phyloP scores from a whole-genome alignment of 2,329 filamentous ascomycete genomes.

The Botrytis porri region DNA sequence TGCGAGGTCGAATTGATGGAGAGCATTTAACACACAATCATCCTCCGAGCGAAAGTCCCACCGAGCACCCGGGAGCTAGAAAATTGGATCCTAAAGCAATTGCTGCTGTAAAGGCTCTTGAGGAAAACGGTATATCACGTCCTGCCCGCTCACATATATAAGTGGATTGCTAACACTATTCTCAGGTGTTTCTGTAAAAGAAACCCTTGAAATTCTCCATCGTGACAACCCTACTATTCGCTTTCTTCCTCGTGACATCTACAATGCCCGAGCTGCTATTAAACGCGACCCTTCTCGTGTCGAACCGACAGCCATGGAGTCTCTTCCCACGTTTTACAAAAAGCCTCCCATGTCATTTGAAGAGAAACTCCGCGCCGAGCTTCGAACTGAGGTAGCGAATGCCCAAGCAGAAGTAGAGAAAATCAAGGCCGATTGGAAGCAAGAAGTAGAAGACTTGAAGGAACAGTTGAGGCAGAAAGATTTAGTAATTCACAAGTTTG shows the following conservation, averaged over 20 bases:
- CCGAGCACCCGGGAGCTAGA: conserved; percentile 62
- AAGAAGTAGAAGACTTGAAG: conserved; percentile 57
- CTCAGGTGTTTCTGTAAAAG: conserved; percentile 60
- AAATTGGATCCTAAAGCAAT: conserved; percentile 67
- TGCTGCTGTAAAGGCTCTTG: conserved; percentile 62
- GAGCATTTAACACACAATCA: conserved; percentile 61
- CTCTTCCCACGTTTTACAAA: conserved; percentile 63
- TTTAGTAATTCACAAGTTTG: conserved; percentile 59
- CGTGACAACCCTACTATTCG: conserved; percentile 62
- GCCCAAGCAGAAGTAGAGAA: conserved; percentile 56
- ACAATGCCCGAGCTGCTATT: conserved; percentile 65
- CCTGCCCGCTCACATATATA: conserved; percentile 10
- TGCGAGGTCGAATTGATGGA: conserved; percentile 60
- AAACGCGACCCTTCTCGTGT: conserved; percentile 63
- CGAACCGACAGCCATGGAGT: conserved; percentile 55
- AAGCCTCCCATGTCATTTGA: conserved; percentile 62
- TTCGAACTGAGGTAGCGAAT: conserved; percentile 58
- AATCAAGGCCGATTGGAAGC: conserved; percentile 53
- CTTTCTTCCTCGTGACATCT: conserved; percentile 62
- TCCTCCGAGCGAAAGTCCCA: conserved; percentile 62
- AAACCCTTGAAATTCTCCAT: conserved; percentile 65
- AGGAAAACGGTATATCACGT: conserved; percentile 57
- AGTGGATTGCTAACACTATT: conserved; percentile 37
- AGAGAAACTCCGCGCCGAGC: conserved; percentile 60
- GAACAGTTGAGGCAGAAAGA: conserved; percentile 61